Percentiles rank a stretch among this genome's conserved stretches.
Conservation (phyloP, 1,284 basidiomycete genomes). For the Ustilago sp. region DNA sequence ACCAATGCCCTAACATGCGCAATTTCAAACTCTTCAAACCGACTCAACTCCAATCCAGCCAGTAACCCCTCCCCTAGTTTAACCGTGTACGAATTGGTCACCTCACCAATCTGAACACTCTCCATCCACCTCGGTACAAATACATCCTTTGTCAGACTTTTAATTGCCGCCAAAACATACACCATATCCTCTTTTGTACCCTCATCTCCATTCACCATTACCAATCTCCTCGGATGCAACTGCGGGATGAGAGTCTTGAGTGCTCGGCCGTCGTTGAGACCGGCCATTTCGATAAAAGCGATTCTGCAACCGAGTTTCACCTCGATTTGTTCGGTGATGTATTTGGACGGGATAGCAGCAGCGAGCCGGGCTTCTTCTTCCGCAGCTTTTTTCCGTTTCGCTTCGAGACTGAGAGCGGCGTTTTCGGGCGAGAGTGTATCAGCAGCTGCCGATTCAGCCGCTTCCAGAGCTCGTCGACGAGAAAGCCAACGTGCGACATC, state of each 20-base stretch:
- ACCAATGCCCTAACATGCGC: conserved; percentile 25
- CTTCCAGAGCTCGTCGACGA: conserved; percentile 57
- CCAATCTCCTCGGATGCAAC: conserved; percentile 81
- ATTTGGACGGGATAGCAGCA: conserved; percentile 90
- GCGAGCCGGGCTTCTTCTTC: conserved; percentile 26
- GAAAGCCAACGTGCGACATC: conserved; percentile 78
- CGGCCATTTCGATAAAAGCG: conserved; percentile 93
- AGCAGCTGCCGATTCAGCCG: conserved; percentile 24
- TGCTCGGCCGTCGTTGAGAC: conserved; percentile 93
- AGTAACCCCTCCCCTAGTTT: conserved; percentile 90
- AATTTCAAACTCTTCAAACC: conserved; percentile 81
- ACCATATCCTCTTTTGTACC: conserved; percentile 39
- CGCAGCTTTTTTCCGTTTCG: conserved; percentile 74
- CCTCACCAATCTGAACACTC: conserved; percentile 88
- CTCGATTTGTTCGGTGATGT: conserved; percentile 79
- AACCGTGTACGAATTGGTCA: conserved; percentile 93
- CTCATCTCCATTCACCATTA: conserved; percentile 63
- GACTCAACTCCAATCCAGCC: conserved; percentile 83
- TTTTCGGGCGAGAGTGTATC: conserved; percentile 17
- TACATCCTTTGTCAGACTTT: conserved; percentile 85
- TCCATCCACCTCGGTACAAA: conserved; percentile 81
- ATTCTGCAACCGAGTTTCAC: conserved; percentile 85
- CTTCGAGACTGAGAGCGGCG: conserved; percentile 71
- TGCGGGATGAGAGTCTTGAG: conserved; percentile 96
- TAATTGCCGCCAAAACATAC: conserved; percentile 41